phyloP scores from a whole-genome alignment of 2,329 filamentous ascomycete species.

The Colletotrichum neosansevieriae region DNA sequence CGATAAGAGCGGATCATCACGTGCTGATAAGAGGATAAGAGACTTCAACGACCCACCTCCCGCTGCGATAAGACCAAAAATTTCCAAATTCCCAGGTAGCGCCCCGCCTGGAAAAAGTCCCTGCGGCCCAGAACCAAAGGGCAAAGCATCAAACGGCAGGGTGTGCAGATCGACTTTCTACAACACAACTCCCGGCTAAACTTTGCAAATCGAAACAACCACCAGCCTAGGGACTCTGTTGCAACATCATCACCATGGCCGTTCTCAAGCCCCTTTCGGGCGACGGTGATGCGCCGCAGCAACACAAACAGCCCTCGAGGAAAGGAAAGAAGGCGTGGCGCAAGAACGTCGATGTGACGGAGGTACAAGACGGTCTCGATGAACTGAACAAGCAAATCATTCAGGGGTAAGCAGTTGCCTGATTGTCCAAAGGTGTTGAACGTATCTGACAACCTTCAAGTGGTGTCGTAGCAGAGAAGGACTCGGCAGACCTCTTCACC shows the following conservation, averaged over 20 bases:
- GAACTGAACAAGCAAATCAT: constrained; percentile 91
- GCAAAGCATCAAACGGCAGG: constrained; percentile 7
- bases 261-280: constrained; percentile 62
- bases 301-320: constrained; percentile 88
- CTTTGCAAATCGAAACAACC: not conserved
- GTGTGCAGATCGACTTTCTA: constrained; percentile 29
- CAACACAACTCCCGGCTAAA: not conserved
- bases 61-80: constrained; percentile 33
- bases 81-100: constrained; percentile 23
- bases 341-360: constrained; percentile 95
- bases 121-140: constrained; percentile 14
- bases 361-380: constrained; percentile 85
- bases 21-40: constrained; percentile 23
- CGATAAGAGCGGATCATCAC: constrained; percentile 27
- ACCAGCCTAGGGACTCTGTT: not conserved
- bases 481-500: constrained; percentile 85
- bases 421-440: not conserved
- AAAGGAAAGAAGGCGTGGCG: constrained; percentile 99
- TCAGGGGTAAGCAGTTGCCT: constrained; percentile 72
- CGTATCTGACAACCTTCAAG: constrained; percentile 56
- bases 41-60: too few species aligned
- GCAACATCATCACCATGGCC: constrained; percentile 58
- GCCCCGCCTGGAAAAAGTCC: constrained; percentile 29
- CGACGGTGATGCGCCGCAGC: constrained; percentile 74
- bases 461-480: constrained; percentile 86